A percentile compares a stretch with the other conserved stretches of the same genome.
phyloP scores from a whole-genome alignment of 176 grass and related monocot genomes.

The Canna indica region DNA sequence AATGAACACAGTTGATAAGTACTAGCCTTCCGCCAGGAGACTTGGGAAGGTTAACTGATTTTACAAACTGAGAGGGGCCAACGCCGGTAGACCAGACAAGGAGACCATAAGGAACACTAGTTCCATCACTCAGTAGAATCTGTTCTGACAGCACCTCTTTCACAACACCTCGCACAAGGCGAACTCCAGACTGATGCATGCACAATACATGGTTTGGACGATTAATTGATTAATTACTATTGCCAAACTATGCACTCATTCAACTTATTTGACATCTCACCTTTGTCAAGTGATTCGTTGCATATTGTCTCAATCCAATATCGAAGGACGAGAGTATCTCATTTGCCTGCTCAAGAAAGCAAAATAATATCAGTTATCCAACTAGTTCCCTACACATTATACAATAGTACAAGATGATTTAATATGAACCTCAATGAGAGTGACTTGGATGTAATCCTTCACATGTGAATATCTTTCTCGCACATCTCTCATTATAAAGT shows the following conservation, averaged over 20 bases:
- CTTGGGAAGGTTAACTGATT: constrained; percentile 49
- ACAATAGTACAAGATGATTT: background rate
- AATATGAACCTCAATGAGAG: constrained; percentile 68
- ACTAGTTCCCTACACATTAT: background rate
- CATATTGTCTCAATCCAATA: constrained; percentile 59
- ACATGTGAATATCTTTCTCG: constrained; percentile 63
- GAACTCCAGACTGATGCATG: constrained; percentile 61
- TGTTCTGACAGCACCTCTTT: constrained; percentile 53
- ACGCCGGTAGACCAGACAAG: constrained; percentile 93
- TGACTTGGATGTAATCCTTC: constrained; percentile 83
- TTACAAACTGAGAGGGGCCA: constrained; percentile 64
- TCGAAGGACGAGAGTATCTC: constrained; percentile 92
- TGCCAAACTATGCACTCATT: no score
- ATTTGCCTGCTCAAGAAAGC: constrained; percentile 43
- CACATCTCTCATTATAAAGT: constrained; percentile 82
- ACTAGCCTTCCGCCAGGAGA: constrained; percentile 51
- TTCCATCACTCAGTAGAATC: constrained; percentile 59
- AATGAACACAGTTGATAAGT: no score
- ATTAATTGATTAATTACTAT: no score
- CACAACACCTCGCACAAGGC: constrained; percentile 56
- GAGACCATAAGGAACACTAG: constrained; percentile 57
- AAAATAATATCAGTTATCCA: background rate
- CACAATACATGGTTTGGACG: background rate
- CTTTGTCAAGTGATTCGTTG: constrained; percentile 70
- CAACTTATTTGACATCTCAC: constrained; percentile 5